Conservation (phyloP, 768 basidiomycete genomes). For the Gymnopilus dilepis region DNA sequence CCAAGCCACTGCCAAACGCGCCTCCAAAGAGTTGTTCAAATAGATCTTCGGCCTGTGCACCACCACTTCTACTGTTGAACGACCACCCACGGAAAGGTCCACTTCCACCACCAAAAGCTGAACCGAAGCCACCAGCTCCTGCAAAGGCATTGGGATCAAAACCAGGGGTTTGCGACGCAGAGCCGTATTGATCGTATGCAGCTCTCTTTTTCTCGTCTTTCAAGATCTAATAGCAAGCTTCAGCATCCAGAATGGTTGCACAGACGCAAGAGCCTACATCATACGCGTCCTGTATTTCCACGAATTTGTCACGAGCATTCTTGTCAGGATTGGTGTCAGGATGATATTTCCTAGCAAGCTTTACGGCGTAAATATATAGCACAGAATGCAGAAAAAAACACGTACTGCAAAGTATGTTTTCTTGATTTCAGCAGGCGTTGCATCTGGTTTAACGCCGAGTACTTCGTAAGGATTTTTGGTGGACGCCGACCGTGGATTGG, state of each 20-base stretch:
- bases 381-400: slow-evolving; percentile 11
- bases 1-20: slow-evolving; percentile 54
- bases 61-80: slow-evolving; percentile 20
- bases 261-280: slow-evolving; percentile 59
- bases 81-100: slow-evolving; percentile 27
- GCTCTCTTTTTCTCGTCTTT: slow-evolving; percentile 95
- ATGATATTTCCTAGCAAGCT: slow-evolving; percentile 98
- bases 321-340: slow-evolving; percentile 97
- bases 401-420: slow-evolving; percentile 95
- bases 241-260: slow-evolving; percentile 17
- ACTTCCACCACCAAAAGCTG: slow-evolving; percentile 14
- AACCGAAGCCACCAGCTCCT: slow-evolving; percentile 28
- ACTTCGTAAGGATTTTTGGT: slow-evolving; percentile 89
- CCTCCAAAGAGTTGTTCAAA: slow-evolving; percentile 86
- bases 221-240: slow-evolving; percentile 61
- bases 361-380: slow-evolving; percentile 22
- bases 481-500: slow-evolving; percentile 56
- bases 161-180: slow-evolving; percentile 90
- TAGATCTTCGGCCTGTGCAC: slow-evolving; percentile 56
- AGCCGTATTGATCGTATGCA: slow-evolving; percentile 89
- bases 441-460: slow-evolving; percentile 87
- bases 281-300: slow-evolving; percentile 97
- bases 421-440: slow-evolving; percentile 89
- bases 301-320: slow-evolving; percentile 87
- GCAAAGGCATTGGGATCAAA: slow-evolving; percentile 91